These are phyloP conservation scores for Microbotryum lychnidis-dioicae DNA, from an alignment of 1,284 basidiomycete species.

Conservation along the genomic window DNA sequence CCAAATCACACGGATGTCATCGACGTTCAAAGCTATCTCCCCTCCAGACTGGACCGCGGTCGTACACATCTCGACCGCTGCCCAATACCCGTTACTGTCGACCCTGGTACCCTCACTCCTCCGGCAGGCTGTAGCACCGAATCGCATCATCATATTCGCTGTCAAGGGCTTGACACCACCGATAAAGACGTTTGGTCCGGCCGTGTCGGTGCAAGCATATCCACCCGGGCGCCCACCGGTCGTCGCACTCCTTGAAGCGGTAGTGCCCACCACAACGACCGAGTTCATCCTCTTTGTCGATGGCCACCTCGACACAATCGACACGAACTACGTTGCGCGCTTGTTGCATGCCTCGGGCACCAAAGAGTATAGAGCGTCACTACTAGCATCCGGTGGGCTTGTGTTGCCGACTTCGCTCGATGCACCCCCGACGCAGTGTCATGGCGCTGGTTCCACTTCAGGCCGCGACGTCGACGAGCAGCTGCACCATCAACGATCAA, in stretches of 20 bases:
- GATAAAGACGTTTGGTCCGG: not conserved
- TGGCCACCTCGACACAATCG: slow-evolving; percentile 5
- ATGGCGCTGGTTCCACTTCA: too few species aligned
- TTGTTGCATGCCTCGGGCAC: slow-evolving; percentile 26
- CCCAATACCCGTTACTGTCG: slow-evolving; percentile 10
- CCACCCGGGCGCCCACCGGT: not conserved
- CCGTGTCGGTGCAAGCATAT: slow-evolving; percentile 6
- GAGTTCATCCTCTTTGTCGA: slow-evolving; percentile 17
- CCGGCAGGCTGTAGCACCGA: slow-evolving; percentile 9
- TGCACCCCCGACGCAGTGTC: too few species aligned
- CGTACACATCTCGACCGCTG: slow-evolving; percentile 17
- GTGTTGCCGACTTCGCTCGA: not conserved
- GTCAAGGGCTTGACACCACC: slow-evolving; percentile 2
- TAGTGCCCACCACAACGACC: not conserved
- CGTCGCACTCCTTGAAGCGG: slow-evolving; percentile 6
- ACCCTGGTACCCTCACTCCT: slow-evolving; percentile 12
- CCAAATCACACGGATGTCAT: slow-evolving; percentile 19
- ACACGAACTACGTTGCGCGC: slow-evolving; percentile 5
- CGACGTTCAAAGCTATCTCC: slow-evolving; percentile 4
- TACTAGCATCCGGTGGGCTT: slow-evolving; percentile 22
- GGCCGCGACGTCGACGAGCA: too few species aligned
- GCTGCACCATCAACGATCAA: too few species aligned
- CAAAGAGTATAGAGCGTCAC: slow-evolving; percentile 8
- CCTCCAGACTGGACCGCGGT: slow-evolving; percentile 18
- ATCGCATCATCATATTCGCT: slow-evolving; percentile 13